Conservation (phyloP, 1,284 basidiomycete species). For the Leccinum angustisporum region DNA sequence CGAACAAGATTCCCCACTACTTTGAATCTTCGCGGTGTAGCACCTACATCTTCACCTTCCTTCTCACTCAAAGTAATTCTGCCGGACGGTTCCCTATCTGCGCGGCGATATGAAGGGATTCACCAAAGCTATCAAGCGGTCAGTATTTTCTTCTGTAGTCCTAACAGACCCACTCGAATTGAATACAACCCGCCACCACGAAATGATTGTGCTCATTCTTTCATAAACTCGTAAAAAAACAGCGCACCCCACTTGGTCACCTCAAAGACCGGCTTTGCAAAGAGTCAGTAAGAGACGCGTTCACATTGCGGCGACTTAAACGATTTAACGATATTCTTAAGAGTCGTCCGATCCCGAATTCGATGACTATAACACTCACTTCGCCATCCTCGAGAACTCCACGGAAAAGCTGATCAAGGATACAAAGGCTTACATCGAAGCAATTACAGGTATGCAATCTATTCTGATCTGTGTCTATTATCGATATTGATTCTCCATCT, state of each 20-base stretch:
- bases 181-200: constrained; percentile 2
- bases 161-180: neutral
- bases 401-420: constrained; percentile 93
- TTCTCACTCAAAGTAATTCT: neutral
- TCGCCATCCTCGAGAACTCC: constrained; percentile 75
- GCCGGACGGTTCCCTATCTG: neutral
- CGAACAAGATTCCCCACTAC: neutral
- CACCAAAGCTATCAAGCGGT: constrained; percentile 78
- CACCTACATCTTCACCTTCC: constrained; percentile 1
- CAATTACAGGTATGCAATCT: constrained; percentile 63
- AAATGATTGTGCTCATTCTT: constrained; percentile 8
- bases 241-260: constrained; percentile 89
- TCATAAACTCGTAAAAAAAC: constrained; percentile 17
- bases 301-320: neutral
- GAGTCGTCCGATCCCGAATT: constrained; percentile 88
- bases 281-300: constrained; percentile 54
- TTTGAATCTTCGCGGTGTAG: neutral
- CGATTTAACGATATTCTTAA: constrained; percentile 35
- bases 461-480: neutral
- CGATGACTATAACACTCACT: constrained; percentile 80
- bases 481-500: constrained; percentile 6
- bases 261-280: constrained; percentile 83
- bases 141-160: constrained; percentile 20
- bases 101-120: constrained; percentile 71
- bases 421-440: constrained; percentile 83